phyloP scores from a whole-genome alignment of 2,329 filamentous ascomycete genomes.

The Aspergillus texensis region DNA sequence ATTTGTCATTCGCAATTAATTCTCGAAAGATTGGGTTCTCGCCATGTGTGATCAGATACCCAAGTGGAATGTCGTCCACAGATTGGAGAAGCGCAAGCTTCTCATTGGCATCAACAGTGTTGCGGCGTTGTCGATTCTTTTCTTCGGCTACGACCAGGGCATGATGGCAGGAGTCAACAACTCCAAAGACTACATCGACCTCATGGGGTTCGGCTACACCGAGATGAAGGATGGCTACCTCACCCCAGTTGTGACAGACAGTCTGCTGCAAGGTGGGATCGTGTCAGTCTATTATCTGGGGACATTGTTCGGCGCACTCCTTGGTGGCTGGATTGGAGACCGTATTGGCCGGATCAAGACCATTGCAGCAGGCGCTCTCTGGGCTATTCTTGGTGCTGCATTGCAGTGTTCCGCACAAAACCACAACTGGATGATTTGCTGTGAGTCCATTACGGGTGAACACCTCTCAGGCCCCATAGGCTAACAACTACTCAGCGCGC shows the following conservation, averaged over 20 bases:
- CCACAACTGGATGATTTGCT: slow-evolving; percentile 69
- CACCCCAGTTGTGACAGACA: slow-evolving; percentile 60
- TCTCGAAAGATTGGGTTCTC: not conserved
- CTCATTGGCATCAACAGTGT: slow-evolving; percentile 65
- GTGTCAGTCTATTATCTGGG: slow-evolving; percentile 62
- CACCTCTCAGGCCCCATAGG: too few species aligned
- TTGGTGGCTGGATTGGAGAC: slow-evolving; percentile 68
- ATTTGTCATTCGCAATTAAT: too few species aligned
- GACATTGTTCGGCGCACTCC: slow-evolving; percentile 64
- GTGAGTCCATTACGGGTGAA: slow-evolving; percentile 41
- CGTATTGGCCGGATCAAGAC: slow-evolving; percentile 64
- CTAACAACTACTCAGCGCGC: slow-evolving; percentile 45
- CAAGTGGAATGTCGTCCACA: slow-evolving; percentile 55
- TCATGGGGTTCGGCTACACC: slow-evolving; percentile 67
- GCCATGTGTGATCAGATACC: slow-evolving; percentile 44
- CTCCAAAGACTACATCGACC: slow-evolving; percentile 63
- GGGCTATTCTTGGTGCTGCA: slow-evolving; percentile 62
- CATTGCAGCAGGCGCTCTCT: slow-evolving; percentile 61
- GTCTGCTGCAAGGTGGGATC: slow-evolving; percentile 65
- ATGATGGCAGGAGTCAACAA: slow-evolving; percentile 68
- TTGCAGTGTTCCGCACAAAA: slow-evolving; percentile 69
- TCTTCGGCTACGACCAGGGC: slow-evolving; percentile 64
- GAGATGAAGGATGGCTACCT: slow-evolving; percentile 46
- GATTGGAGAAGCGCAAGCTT: slow-evolving; percentile 58
- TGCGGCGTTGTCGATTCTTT: slow-evolving; percentile 68